Percentiles rank a stretch among this genome's conserved stretches.
Conservation (phyloP, 371 early-diverging fungal genomes). For the Actinomortierella ambigua region DNA sequence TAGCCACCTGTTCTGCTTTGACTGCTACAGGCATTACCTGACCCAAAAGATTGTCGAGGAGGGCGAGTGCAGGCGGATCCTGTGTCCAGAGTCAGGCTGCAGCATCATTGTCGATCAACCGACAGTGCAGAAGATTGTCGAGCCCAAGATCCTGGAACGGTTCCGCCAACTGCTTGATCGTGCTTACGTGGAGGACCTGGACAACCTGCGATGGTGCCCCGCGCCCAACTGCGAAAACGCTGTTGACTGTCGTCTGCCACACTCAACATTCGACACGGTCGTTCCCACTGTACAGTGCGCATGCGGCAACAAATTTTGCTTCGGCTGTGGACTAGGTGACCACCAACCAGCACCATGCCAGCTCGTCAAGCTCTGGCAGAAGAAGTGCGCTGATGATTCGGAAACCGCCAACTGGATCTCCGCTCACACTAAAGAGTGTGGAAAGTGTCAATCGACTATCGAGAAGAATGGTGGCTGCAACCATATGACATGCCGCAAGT, state of each 20-base stretch:
- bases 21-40: conserved; percentile 87
- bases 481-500: conserved; percentile 93
- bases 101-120: conserved; percentile 79
- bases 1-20: conserved; percentile 84
- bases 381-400: conserved; percentile 97
- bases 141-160: conserved; percentile 52
- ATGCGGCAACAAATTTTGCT: conserved; percentile 89
- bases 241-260: conserved; percentile 84
- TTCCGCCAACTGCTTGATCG: conserved; percentile 83
- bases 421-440: conserved; percentile 96
- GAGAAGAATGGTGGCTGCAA: conserved; percentile 98
- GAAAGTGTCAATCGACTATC: conserved; percentile 91
- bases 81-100: conserved; percentile 86
- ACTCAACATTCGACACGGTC: conserved; percentile 67
- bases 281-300: conserved; percentile 89
- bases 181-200: conserved; percentile 89
- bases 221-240: conserved; percentile 95
- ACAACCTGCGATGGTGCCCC: conserved; percentile 91
- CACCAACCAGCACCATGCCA: conserved; percentile 94
- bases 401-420: conserved; percentile 98
- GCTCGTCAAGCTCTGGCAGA: conserved; percentile 87
- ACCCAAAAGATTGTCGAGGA: conserved; percentile 85
- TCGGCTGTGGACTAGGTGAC: conserved; percentile 89
- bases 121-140: conserved; percentile 72
- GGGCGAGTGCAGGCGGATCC: conserved; percentile 84